Evolutionary conservation across 2,329 filamentous ascomycete genomes (phyloP).

Genomic region (Tympanopsis confertula): DNA sequence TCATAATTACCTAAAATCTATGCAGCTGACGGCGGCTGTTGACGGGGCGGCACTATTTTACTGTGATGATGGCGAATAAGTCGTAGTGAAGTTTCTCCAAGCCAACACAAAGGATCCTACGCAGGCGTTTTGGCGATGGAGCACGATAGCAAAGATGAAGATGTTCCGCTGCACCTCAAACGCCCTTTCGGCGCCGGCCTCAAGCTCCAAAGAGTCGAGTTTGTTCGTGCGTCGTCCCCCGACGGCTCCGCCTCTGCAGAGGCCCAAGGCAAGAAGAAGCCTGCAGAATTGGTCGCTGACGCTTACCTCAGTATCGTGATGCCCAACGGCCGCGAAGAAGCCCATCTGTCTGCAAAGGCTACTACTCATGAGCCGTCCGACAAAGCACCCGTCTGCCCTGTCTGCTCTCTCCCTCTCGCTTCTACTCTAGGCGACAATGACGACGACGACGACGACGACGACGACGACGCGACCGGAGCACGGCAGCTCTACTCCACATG

Average conservation of each 20-base stretch:
- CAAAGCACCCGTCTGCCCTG: slow-evolving; percentile 2
- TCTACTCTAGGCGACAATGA: slow-evolving; percentile 8
- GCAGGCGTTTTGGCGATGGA: no score
- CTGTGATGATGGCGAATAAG: no score
- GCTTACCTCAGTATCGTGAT: slow-evolving; percentile 59
- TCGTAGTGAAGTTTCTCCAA: no score
- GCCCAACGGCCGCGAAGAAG: slow-evolving; percentile 26
- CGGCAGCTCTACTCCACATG: no score
- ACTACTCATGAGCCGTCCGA: not conserved
- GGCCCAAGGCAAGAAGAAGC: slow-evolving; percentile 9
- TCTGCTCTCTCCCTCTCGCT: slow-evolving; percentile 1
- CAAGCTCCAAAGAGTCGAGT: slow-evolving; percentile 39
- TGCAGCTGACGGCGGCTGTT: no score
- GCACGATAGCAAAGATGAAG: slow-evolving; percentile 17
- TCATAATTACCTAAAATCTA: no score
- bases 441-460: not conserved
- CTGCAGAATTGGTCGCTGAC: no score
- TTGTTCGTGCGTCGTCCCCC: slow-evolving; percentile 39
- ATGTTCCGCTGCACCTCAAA: slow-evolving; percentile 39
- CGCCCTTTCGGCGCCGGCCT: slow-evolving; percentile 44
- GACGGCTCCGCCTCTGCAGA: slow-evolving; percentile 15
- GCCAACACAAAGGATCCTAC: no score
- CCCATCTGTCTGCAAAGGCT: slow-evolving; percentile 4
- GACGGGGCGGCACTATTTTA: no score
- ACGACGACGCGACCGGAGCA: slow-evolving; percentile 9